Percentiles rank a stretch among this genome's conserved stretches.
These are phyloP conservation scores for Lactifluus subvellereus DNA, from an alignment of 768 basidiomycete species.

Conservation along the genomic window DNA sequence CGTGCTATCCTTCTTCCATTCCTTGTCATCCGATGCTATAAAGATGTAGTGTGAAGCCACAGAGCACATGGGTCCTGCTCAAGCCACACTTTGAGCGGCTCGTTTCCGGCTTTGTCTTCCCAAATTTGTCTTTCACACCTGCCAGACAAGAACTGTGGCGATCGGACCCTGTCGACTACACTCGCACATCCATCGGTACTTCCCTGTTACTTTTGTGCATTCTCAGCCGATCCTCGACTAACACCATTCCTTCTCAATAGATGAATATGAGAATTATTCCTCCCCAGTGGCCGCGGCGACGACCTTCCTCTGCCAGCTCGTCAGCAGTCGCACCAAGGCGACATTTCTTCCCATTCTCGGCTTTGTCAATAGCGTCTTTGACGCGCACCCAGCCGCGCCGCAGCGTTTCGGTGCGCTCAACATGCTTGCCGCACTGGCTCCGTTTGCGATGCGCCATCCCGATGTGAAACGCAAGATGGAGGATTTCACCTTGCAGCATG, in stretches of 20 bases:
- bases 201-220: neutral
- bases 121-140: constrained; percentile 75
- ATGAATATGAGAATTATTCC: constrained; percentile 75
- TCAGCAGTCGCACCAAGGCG: constrained; percentile 73
- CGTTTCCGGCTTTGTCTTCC: constrained; percentile 79
- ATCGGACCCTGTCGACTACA: constrained; percentile 77
- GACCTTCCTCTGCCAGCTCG: constrained; percentile 72
- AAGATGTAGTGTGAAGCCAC: constrained; percentile 72
- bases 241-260: constrained; percentile 35
- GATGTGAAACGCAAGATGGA: constrained; percentile 75
- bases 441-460: constrained; percentile 80
- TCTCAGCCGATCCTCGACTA: constrained; percentile 8
- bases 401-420: constrained; percentile 83
- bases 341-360: constrained; percentile 75
- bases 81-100: constrained; percentile 80
- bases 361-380: constrained; percentile 70
- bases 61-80: constrained; percentile 82
- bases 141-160: constrained; percentile 67
- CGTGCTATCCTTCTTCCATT: constrained; percentile 24
- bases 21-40: neutral
- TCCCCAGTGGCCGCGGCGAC: constrained; percentile 76
- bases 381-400: constrained; percentile 52
- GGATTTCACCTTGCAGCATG: constrained; percentile 65
- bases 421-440: constrained; percentile 69
- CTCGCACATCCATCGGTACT: constrained; percentile 67